Conservation (phyloP, 2,329 filamentous ascomycete species). For the Aspergillus neoniger region DNA sequence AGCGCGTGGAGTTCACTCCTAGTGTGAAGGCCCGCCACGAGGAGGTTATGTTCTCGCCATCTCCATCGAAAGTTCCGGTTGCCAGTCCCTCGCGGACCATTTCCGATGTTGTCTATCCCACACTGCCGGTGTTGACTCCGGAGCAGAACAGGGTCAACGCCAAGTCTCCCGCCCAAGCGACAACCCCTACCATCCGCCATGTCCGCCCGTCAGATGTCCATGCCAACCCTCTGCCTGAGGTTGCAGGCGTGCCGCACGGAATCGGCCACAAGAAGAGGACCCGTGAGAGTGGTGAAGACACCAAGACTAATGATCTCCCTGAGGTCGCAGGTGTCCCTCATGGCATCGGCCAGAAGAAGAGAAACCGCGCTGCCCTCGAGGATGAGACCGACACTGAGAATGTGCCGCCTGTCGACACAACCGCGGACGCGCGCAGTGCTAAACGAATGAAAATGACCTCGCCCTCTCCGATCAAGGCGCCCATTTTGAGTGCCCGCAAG, state of each 20-base stretch:
- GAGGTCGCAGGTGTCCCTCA: conserved; percentile 34
- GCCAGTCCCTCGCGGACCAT: conserved; percentile 23
- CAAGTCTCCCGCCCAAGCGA: conserved; percentile 14
- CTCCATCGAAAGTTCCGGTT: conserved; percentile 42
- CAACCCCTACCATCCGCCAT: conserved; percentile 43
- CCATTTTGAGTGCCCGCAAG: neutral
- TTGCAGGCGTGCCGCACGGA: conserved; percentile 42
- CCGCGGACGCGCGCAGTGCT: conserved; percentile 31
- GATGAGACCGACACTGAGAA: conserved; percentile 36
- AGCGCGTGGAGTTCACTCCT: conserved; percentile 79
- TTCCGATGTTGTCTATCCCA: conserved; percentile 40
- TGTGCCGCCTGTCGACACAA: conserved; percentile 30
- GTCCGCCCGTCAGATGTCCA: conserved; percentile 38
- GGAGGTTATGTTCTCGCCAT: conserved; percentile 38
- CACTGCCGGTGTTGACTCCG: conserved; percentile 41
- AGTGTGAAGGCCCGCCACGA: conserved; percentile 57
- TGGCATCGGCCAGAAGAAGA: conserved; percentile 44
- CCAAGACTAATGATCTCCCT: conserved; percentile 17
- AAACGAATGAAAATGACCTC: conserved; percentile 41
- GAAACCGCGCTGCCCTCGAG: conserved; percentile 37
- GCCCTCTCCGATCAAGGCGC: conserved; percentile 22
- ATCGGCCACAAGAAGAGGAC: conserved; percentile 41
- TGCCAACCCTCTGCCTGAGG: conserved; percentile 28
- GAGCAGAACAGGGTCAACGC: conserved; percentile 25
- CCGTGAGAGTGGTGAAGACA: conserved; percentile 27